Base-by-base conservation (phyloP, 768 basidiomycete genomes). In the Panaeolus papilionaceus region DNA sequence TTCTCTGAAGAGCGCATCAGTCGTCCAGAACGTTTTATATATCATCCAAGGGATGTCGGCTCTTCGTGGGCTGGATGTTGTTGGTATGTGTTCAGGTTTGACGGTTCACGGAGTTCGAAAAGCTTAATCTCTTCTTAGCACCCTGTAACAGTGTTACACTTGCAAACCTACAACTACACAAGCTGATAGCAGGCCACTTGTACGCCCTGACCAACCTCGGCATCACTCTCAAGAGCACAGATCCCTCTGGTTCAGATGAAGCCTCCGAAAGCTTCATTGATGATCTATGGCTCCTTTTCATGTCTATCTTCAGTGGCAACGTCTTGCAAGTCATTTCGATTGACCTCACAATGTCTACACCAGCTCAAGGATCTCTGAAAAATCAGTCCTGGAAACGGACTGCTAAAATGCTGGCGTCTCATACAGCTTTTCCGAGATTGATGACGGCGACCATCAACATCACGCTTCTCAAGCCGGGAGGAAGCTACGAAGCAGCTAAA, bases 291-390 rank as follows among this genome's bases (percentile, higher is more conserved):
- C 33, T 37, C 33, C 33, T 58, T 16, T 16, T 58, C 54, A 37
- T 58, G 54, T 33, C 54, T 14, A 58, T 58, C 26, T 58, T 58
- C 54, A 58, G 11, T 10, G 33, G 16, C 26, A 58, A 58, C 14
- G 33, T 58, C 6, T 28, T 58, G 12, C 26, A 58, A 58, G 54
- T 9, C 26, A 12, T 58, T 58, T 58, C 54, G 54, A 58, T 58
- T 62, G 61, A 62, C 18, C 39, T 28, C 63, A 5, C 38, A 6
- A 47, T 63, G 37, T 14, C 16, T 3, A 38, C 38, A 40, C 54
- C 38, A 3, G 23, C 16, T 18, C 26, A 49, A 26, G 68, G 51
- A 11, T 28, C 54, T 58, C 12, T 58, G 28, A 33, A 28, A 28
- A 18, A 9, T 7, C 26, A 28, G 28, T 4, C 28, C 11, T 58